Evolutionary conservation across 805 yeast species (phyloP).

Genomic region (Yarrowia osloensis): DNA sequence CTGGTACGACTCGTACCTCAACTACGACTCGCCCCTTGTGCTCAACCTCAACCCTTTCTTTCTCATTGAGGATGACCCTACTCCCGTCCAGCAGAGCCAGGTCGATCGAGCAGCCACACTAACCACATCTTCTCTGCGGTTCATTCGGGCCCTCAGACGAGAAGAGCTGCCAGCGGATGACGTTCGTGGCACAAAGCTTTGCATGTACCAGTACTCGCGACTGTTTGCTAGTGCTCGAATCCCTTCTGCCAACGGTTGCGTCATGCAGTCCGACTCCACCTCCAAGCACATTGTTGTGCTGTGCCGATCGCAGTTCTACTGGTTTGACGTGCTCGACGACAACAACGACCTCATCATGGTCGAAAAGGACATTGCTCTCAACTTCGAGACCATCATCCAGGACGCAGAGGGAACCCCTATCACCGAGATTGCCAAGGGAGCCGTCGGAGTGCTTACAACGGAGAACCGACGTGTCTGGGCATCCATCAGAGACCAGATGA

Average conservation of each 20-base stretch:
- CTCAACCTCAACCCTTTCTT: slow-evolving; percentile 88
- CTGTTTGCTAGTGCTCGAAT: slow-evolving; percentile 86
- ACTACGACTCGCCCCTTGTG: slow-evolving; percentile 81
- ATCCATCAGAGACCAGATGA: slow-evolving; percentile 57
- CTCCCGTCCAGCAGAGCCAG: slow-evolving; percentile 59
- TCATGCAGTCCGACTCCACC: slow-evolving; percentile 74
- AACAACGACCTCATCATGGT: slow-evolving; percentile 69
- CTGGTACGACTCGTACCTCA: slow-evolving; percentile 89
- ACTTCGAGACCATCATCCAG: slow-evolving; percentile 70
- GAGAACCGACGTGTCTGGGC: slow-evolving; percentile 92
- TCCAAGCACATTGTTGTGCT: slow-evolving; percentile 81
- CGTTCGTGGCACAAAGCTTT: slow-evolving; percentile 61
- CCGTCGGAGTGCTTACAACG: slow-evolving; percentile 87
- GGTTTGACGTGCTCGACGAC: slow-evolving; percentile 88
- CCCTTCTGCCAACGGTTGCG: slow-evolving; percentile 80
- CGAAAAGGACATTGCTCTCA: slow-evolving; percentile 72
- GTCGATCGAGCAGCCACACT: slow-evolving; percentile 79
- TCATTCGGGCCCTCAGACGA: slow-evolving; percentile 74
- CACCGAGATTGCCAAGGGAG: slow-evolving; percentile 67
- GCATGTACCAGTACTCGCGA: slow-evolving; percentile 90
- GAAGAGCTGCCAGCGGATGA: slow-evolving; percentile 73
- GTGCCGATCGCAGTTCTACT: slow-evolving; percentile 85
- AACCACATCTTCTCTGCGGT: slow-evolving; percentile 73
- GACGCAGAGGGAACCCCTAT: slow-evolving; percentile 60
- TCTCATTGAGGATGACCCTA: slow-evolving; percentile 88